These are phyloP conservation scores for Myxozyma neglecta DNA, from an alignment of 805 yeast genomes.

Conservation along the genomic window DNA sequence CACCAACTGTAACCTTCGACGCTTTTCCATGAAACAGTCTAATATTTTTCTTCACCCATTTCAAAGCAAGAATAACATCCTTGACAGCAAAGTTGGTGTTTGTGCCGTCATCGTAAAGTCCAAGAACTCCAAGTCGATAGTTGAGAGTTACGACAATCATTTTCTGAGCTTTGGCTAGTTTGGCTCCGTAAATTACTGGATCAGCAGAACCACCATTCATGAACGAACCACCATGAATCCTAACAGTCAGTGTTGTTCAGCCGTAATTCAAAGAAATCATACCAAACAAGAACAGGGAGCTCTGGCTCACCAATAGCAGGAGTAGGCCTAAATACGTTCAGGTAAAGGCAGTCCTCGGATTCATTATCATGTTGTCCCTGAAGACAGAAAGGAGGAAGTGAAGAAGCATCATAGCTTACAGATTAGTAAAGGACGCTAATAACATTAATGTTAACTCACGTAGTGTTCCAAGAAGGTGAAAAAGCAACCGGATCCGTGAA, in stretches of 20 bases:
- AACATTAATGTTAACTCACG: neutral
- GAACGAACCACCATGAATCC: conserved; percentile 45
- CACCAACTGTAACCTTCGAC: conserved; percentile 39
- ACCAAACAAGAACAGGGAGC: conserved; percentile 27
- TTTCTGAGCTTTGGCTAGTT: conserved; percentile 29
- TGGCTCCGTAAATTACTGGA: conserved; percentile 35
- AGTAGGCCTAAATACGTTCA: conserved; percentile 28
- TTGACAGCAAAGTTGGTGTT: conserved; percentile 28
- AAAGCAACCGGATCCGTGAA: conserved; percentile 25
- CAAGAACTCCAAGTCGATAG: conserved; percentile 31
- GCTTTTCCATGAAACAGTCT: conserved; percentile 40
- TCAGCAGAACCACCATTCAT: conserved; percentile 38
- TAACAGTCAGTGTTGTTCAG: conserved; percentile 37
- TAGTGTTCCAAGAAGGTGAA: neutral
- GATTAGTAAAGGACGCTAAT: neutral
- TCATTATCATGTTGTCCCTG: conserved; percentile 12
- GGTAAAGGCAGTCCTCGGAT: conserved; percentile 30
- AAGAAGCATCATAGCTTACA: conserved; percentile 19
- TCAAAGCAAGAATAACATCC: conserved; percentile 35
- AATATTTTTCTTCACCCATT: conserved; percentile 40
- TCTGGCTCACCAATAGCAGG: neutral
- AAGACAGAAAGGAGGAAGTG: conserved; percentile 28
- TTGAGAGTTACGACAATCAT: conserved; percentile 34
- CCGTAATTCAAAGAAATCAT: neutral
- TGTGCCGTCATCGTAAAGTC: conserved; percentile 29